Conservation (phyloP, 148 eudicot species). For the Amaranthus hypochondriacus region DNA sequence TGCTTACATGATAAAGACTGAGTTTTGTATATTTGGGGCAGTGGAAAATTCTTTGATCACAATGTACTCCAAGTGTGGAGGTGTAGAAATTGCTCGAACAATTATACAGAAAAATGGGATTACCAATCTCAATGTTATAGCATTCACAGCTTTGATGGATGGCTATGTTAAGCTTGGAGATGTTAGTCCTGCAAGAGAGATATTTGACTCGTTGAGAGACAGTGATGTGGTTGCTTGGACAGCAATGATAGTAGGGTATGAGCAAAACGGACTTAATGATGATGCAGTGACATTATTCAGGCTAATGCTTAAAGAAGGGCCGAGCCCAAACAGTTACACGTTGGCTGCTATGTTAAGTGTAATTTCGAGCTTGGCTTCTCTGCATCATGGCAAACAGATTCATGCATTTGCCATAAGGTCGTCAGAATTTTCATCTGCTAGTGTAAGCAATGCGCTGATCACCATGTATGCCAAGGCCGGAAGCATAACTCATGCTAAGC, state of each 20-base stretch:
- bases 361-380: conserved; percentile 31
- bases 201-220: conserved; percentile 33
- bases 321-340: conserved; percentile 38
- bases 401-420: conserved; percentile 34
- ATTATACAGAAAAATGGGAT: conserved; percentile 27
- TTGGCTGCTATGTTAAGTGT: conserved; percentile 39
- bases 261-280: conserved; percentile 31
- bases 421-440: conserved; percentile 30
- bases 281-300: conserved; percentile 35
- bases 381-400: conserved; percentile 41
- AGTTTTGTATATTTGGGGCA: conserved; percentile 28
- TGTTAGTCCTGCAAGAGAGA: conserved; percentile 33
- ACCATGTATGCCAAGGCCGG: conserved; percentile 43
- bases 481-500: conserved; percentile 23
- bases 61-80: conserved; percentile 42
- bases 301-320: conserved; percentile 39
- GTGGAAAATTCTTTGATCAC: conserved; percentile 40
- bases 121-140: conserved; percentile 35
- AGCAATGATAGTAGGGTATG: conserved; percentile 46
- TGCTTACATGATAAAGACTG: conserved; percentile 28
- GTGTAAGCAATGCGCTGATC: conserved; percentile 37
- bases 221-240: conserved; percentile 45
- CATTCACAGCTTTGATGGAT: conserved; percentile 41
- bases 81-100: conserved; percentile 28
- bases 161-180: conserved; percentile 44